Percentiles rank a stretch among this genome's conserved stretches.
These are phyloP conservation scores for Melastoma candidum DNA, from an alignment of 441 rosid species.

Conservation along the genomic window DNA sequence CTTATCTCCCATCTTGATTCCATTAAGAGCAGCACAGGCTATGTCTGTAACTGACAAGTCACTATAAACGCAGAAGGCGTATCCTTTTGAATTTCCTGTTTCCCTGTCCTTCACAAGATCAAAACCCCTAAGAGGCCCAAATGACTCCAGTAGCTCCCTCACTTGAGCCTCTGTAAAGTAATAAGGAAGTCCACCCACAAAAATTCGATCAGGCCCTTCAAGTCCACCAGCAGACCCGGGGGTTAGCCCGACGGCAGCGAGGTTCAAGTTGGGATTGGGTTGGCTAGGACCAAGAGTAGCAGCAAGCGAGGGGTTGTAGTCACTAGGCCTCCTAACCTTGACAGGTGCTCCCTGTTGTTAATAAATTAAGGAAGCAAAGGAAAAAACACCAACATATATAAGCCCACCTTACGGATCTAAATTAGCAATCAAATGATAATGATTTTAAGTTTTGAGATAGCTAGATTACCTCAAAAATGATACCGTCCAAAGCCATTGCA, in stretches of 20 bases:
- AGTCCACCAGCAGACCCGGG: slow-evolving; percentile 25
- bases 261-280: slow-evolving; percentile 23
- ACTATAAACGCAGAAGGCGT: slow-evolving; percentile 25
- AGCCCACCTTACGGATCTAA: too few relatives aligned
- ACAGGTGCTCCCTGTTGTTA: slow-evolving; percentile 24
- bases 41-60: slow-evolving; percentile 27
- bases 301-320: slow-evolving; percentile 28
- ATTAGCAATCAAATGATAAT: too few relatives aligned
- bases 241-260: slow-evolving; percentile 26
- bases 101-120: slow-evolving; percentile 31
- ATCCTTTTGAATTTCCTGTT: slow-evolving; percentile 28
- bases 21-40: slow-evolving; percentile 32
- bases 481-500: slow-evolving; percentile 47
- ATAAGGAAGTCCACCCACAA: slow-evolving; percentile 31
- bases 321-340: slow-evolving; percentile 26
- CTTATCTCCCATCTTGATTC: slow-evolving; percentile 30
- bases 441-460: too few relatives aligned
- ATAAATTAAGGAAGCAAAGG: background rate
- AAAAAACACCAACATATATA: slow-evolving; percentile 1
- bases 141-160: slow-evolving; percentile 27
- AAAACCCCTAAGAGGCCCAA: slow-evolving; percentile 28
- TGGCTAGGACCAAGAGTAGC: slow-evolving; percentile 32
- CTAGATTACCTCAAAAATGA: slow-evolving; percentile 28
- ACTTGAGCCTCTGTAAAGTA: slow-evolving; percentile 29
- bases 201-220: slow-evolving; percentile 29